Conservation (phyloP, 2,329 filamentous ascomycete genomes). For the Xylariomycetidae sp. region DNA sequence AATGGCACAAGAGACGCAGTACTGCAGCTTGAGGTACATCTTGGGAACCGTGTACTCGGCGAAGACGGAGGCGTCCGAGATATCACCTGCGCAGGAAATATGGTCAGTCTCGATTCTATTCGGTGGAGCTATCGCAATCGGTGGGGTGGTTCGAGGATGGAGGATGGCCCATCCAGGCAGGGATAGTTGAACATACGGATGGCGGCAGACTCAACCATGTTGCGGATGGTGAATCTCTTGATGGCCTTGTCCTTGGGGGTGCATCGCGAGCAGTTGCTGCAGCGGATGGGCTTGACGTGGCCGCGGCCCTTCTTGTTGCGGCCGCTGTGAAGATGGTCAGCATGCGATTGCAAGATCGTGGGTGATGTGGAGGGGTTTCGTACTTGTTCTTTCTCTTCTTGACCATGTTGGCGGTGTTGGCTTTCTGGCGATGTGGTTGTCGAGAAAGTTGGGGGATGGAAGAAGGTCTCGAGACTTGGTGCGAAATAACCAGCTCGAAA, state of each 20-base stretch:
- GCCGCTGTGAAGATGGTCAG: not conserved
- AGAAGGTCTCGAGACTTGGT: constrained; percentile 1
- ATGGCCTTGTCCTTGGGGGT: constrained; percentile 99
- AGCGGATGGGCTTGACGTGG: constrained; percentile 98
- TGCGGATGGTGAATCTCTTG: constrained; percentile 99
- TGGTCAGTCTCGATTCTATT: constrained; percentile 7
- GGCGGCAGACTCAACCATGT: constrained; percentile 99
- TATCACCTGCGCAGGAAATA: constrained; percentile 69
- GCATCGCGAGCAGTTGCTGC: constrained; percentile 70
- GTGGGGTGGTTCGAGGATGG: no score
- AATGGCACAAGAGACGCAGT: constrained; percentile 99
- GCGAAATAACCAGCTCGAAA: constrained; percentile 4
- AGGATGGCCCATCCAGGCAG: no score
- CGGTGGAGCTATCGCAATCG: not conserved
- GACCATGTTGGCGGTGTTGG: constrained; percentile 56
- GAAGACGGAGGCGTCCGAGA: constrained; percentile 99
- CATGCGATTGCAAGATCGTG: not conserved
- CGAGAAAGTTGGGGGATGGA: constrained; percentile 11
- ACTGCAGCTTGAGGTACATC: constrained; percentile 99
- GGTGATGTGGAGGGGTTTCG: constrained; percentile 23
- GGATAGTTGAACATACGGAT: constrained; percentile 88
- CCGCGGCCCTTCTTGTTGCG: constrained; percentile 89
- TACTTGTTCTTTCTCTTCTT: constrained; percentile 69
- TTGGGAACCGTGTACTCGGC: constrained; percentile 99
- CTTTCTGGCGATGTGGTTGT: constrained; percentile 8